A percentile compares a stretch with the other conserved stretches of the same genome.
Conservation (phyloP, 1,139 yeast genomes). For the Pneumocystis murina region DNA sequence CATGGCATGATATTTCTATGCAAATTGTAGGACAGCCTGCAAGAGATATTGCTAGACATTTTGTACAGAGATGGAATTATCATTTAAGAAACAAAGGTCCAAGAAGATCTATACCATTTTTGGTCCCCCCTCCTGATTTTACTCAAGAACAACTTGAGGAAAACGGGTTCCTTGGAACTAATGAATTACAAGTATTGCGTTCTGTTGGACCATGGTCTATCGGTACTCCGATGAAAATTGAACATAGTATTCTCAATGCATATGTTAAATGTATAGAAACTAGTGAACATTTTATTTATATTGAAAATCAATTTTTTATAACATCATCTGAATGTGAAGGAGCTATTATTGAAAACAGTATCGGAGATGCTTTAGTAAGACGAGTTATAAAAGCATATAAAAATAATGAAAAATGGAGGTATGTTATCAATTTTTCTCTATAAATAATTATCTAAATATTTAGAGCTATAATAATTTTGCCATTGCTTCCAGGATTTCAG, state of each 20-base stretch:
- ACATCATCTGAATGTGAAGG: conserved; percentile 83
- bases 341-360: conserved; percentile 66
- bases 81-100: conserved; percentile 85
- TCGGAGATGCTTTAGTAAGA: conserved; percentile 94
- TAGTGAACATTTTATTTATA: conserved; percentile 82
- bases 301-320: conserved; percentile 87
- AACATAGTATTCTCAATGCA: conserved; percentile 84
- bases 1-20: conserved; percentile 99
- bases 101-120: conserved; percentile 77
- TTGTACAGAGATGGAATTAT: conserved; percentile 96
- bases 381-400: conserved; percentile 77
- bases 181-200: conserved; percentile 79
- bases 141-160: conserved; percentile 52
- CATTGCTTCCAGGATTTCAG: conserved; percentile 95
- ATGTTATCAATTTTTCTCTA: background rate
- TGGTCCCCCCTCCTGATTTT: conserved; percentile 85
- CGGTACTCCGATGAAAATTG: conserved; percentile 57
- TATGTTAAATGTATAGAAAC: conserved; percentile 80
- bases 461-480: conserved; percentile 72
- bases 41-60: conserved; percentile 80
- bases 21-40: conserved; percentile 92
- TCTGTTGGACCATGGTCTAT: conserved; percentile 89
- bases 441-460: background rate
- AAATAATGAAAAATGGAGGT: conserved; percentile 59
- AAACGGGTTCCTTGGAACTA: conserved; percentile 62